These are phyloP conservation scores for Globisporangium cystogenes DNA, from an alignment of 352 stramenopile species.

Conservation along the genomic window DNA sequence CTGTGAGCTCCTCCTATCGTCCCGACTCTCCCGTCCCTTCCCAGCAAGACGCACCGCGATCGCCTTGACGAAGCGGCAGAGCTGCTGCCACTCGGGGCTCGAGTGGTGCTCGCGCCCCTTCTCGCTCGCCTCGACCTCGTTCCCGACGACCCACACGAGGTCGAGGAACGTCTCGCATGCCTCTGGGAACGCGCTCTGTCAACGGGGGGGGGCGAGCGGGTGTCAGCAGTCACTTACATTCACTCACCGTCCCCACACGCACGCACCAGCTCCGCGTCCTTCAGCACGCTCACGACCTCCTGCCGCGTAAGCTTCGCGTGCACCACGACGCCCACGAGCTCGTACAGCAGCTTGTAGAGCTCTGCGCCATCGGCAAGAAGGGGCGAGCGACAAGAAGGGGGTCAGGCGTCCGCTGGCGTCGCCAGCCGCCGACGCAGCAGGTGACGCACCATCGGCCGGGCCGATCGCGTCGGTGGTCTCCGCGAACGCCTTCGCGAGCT, in stretches of 20 bases:
- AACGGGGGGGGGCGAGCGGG: not conserved
- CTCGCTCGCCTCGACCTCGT: constrained; percentile 72
- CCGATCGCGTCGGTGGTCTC: constrained; percentile 6
- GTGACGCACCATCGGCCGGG: constrained; percentile 22
- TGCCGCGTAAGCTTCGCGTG: constrained; percentile 62
- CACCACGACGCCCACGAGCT: constrained; percentile 73
- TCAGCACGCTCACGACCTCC: constrained; percentile 65
- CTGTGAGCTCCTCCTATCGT: not conserved
- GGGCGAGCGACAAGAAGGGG: no score
- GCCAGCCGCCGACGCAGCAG: not conserved
- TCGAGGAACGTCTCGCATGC: constrained; percentile 59
- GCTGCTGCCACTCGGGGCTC: constrained; percentile 64
- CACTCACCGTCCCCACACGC: not conserved
- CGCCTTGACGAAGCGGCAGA: constrained; percentile 54
- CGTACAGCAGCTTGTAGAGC: constrained; percentile 65
- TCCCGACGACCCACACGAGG: constrained; percentile 68
- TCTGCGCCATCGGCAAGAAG: no score
- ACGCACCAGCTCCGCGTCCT: constrained; percentile 54
- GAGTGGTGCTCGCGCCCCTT: constrained; percentile 60
- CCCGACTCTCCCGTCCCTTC: no score
- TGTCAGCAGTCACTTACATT: not conserved
- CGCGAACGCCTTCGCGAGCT: constrained; percentile 32
- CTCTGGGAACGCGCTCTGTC: constrained; percentile 21
- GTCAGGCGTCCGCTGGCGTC: no score
- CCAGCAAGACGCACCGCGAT: constrained; percentile 28